These are phyloP conservation scores for Fusarium sp. DNA, from an alignment of 2,329 filamentous ascomycete genomes.

Conservation along the genomic window DNA sequence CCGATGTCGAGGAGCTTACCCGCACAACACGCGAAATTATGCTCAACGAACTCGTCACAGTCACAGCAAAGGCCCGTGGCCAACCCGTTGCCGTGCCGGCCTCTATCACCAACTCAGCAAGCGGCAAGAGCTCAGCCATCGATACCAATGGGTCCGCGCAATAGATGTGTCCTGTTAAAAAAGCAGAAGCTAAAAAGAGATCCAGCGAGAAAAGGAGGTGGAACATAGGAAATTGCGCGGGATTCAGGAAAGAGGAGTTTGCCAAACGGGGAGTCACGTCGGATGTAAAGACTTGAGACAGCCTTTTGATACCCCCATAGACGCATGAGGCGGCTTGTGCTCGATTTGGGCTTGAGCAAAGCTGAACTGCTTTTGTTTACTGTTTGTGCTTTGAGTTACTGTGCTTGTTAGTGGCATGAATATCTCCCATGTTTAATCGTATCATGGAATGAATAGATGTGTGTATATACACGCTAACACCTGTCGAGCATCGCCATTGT, in stretches of 20 bases:
- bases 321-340: slow-evolving; percentile 49
- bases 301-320: slow-evolving; percentile 50
- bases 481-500: background rate
- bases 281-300: slow-evolving; percentile 44
- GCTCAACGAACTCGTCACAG: slow-evolving; percentile 71
- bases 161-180: slow-evolving; percentile 10
- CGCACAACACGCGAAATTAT: slow-evolving; percentile 77
- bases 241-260: slow-evolving; percentile 28
- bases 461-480: background rate
- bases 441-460: slow-evolving; percentile 28
- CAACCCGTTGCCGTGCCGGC: slow-evolving; percentile 50
- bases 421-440: slow-evolving; percentile 10
- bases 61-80: slow-evolving; percentile 65
- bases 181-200: background rate
- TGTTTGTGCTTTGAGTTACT: slow-evolving; percentile 23
- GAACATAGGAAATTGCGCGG: background rate
- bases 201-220: background rate
- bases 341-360: slow-evolving; percentile 33
- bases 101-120: slow-evolving; percentile 37
- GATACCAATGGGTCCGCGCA: slow-evolving; percentile 59
- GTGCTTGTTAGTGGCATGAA: slow-evolving; percentile 1
- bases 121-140: slow-evolving; percentile 49
- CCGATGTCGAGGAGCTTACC: slow-evolving; percentile 81
- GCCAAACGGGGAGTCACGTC: slow-evolving; percentile 41
- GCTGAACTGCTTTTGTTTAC: slow-evolving; percentile 34